These are phyloP conservation scores for Trichoderma breve DNA, from an alignment of 2,329 filamentous ascomycete genomes.

Conservation along the genomic window DNA sequence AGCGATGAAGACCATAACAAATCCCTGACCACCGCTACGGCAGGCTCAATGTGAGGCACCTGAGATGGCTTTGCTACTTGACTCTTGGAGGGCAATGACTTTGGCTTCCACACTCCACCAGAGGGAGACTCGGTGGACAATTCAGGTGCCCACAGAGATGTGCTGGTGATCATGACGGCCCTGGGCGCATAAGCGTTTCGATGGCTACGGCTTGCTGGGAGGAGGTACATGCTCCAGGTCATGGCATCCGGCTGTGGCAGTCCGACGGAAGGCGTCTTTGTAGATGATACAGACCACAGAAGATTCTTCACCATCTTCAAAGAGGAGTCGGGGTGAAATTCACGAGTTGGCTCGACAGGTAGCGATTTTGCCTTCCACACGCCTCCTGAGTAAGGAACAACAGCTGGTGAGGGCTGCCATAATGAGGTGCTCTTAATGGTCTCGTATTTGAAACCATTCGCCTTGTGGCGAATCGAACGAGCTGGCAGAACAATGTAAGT, in stretches of 20 bases:
- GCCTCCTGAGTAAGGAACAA: not conserved
- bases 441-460: conserved; percentile 26
- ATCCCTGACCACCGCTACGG: not conserved
- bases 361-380: not conserved
- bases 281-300: not conserved
- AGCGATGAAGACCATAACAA: not conserved
- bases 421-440: conserved; percentile 38
- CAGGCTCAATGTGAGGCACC: not conserved
- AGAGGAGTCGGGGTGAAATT: not conserved
- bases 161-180: conserved; percentile 36
- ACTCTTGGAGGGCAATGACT: not conserved
- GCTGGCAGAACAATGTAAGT: not conserved
- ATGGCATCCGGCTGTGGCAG: not conserved
- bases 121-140: not conserved
- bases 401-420: conserved; percentile 29
- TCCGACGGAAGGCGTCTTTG: not conserved
- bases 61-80: not conserved
- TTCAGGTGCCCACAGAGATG: conserved; percentile 34
- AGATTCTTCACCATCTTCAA: not conserved
- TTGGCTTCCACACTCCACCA: not conserved
- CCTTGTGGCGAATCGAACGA: not conserved
- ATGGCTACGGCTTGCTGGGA: not conserved
- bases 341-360: not conserved
- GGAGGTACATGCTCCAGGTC: conserved; percentile 4
- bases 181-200: conserved; percentile 22